Evolutionary conservation across 2,329 filamentous ascomycete species (phyloP).

Genomic region (Catunica adiposa): DNA sequence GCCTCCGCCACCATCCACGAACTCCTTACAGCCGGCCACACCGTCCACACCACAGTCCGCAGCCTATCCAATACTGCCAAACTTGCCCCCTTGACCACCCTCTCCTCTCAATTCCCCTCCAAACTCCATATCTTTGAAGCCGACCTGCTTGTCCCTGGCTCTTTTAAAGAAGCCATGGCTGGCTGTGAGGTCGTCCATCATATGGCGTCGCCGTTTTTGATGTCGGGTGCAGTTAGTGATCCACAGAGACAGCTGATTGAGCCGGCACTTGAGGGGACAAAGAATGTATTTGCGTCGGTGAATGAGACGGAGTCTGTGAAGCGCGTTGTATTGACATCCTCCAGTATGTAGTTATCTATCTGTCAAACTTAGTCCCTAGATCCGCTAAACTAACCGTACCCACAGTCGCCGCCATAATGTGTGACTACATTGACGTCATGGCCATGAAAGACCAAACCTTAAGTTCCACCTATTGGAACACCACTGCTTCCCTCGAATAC

Average conservation of each 20-base stretch:
- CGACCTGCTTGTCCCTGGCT: slow-evolving; percentile 19
- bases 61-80: slow-evolving; percentile 13
- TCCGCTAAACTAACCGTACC: background rate
- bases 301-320: slow-evolving; percentile 15
- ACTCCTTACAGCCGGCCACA: slow-evolving; percentile 16
- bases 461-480: background rate
- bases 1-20: slow-evolving; percentile 17
- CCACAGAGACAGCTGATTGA: slow-evolving; percentile 14
- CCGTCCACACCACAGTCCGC: slow-evolving; percentile 15
- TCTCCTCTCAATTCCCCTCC: slow-evolving; percentile 15
- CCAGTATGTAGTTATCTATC: background rate
- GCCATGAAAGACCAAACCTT: slow-evolving; percentile 1
- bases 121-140: slow-evolving; percentile 19
- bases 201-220: slow-evolving; percentile 22
- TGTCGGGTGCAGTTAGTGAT: slow-evolving; percentile 12
- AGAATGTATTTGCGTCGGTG: slow-evolving; percentile 15
- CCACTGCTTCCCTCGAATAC: background rate
- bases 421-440: slow-evolving; percentile 4
- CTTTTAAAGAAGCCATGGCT: slow-evolving; percentile 19
- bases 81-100: slow-evolving; percentile 15
- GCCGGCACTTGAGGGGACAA: slow-evolving; percentile 17
- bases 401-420: slow-evolving; percentile 6
- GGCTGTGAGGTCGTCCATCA: slow-evolving; percentile 21
- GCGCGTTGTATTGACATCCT: slow-evolving; percentile 16
- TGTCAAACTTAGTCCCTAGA: too few species aligned